Base-by-base conservation (phyloP, 805 yeast species). In the Wickerhamiella occidentalis region DNA sequence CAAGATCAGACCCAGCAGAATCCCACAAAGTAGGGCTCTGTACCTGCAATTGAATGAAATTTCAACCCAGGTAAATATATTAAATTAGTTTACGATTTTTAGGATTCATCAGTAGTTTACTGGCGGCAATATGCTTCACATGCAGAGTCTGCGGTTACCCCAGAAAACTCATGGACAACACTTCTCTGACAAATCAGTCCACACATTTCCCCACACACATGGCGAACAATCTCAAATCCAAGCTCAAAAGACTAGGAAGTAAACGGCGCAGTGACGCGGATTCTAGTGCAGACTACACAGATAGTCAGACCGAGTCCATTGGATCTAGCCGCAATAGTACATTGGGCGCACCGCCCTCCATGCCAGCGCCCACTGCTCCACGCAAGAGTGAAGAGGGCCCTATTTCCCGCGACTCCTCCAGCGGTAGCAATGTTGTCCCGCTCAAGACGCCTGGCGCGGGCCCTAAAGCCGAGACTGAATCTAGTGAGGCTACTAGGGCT, bases 191-290 rank as follows among this genome's bases (percentile, higher is more conserved):
- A 40, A 40, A 40, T 21, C 44, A 22, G 21, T 22, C 33, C 33
- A 40, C 38, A 17, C 38, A 33, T 33, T 19, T 17, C 38, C 38
- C 38, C 38, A 29, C 38, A 17, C 44, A 18, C 42, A 40, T 40
- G 44, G 23, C 44, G 11, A 21, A 21, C 12, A 23, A 11, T 15
- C 2, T 40, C 7, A 23, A 22, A 5, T 40, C 44, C 23, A 40
- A 12, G 19, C 19, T 40, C 12, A 40, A 40, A 19, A 21, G 44
- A 22, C 6, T 40, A 28, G 44, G 44, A 15, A 40, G 44, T 15
- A 40, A 40, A 13, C 23, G 15, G 15, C 25, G 26, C n/a, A 38
- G 28, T 6, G 42, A 38, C 8, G 26, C 42, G 7, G 42, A 38
- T 21, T n/a, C 42, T 12, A 38, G 42, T 12, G 17, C 6, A 19